phyloP scores from a whole-genome alignment of 176 grass and related monocot species.

The Bolboschoenus planiculmis region DNA sequence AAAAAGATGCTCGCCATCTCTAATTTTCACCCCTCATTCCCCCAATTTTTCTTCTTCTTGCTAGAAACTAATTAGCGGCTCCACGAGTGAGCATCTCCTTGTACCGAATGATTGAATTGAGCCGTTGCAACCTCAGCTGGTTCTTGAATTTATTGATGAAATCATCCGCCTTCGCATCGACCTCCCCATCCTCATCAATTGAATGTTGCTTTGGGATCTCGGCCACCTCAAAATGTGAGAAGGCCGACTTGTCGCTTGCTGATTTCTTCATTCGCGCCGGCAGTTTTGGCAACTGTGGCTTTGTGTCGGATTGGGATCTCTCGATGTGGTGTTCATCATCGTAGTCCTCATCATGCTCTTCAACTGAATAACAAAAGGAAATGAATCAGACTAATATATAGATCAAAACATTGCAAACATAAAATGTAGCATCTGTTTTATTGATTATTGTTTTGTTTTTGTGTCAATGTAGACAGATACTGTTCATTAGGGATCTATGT shows the following conservation, averaged over 20 bases:
- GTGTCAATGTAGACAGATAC: neutral
- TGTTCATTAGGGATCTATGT: neutral
- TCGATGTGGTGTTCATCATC: slow-evolving; percentile 19
- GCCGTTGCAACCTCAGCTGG: slow-evolving; percentile 80
- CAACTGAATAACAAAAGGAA: neutral
- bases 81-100: slow-evolving; percentile 50
- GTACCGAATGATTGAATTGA: slow-evolving; percentile 73
- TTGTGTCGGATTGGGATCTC: slow-evolving; percentile 51
- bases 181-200: slow-evolving; percentile 32
- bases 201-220: slow-evolving; percentile 21
- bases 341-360: slow-evolving; percentile 17
- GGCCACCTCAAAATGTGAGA: slow-evolving; percentile 50
- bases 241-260: slow-evolving; percentile 64
- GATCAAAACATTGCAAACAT: neutral
- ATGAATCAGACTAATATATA: neutral
- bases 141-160: slow-evolving; percentile 86
- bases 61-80: slow-evolving; percentile 11
- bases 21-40: neutral
- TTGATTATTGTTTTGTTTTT: neutral
- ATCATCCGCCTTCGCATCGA: slow-evolving; percentile 71
- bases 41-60: neutral
- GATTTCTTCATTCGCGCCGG: slow-evolving; percentile 61
- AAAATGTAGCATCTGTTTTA: neutral
- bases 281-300: slow-evolving; percentile 28
- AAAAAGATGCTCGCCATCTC: neutral